Evolutionary conservation across 2,329 filamentous ascomycete genomes (phyloP), one percentile per base, ranked within the genome.

Genomic region (Sphaerostilbella broomeana): DNA sequence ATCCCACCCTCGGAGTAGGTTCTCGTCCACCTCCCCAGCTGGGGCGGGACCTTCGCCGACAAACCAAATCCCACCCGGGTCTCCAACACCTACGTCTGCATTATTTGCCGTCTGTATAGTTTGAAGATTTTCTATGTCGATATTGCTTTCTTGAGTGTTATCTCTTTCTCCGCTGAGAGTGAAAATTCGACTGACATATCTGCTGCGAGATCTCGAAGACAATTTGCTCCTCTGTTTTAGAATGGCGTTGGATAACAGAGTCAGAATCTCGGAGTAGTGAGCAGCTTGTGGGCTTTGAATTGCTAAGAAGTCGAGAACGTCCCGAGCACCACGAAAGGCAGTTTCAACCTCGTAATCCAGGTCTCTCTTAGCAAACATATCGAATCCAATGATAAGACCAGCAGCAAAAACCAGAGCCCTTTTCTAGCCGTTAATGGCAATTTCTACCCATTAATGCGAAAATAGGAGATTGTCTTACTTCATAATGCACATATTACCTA

Each of bases 401-500:
- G 75, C 71, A 0, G 73, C 71, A 40, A 79, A 79, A 0, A 77
- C 59, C 41, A 71, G 67, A 13, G 69, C 71, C 43, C 69, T 74
- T 9, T n/a, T 1, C 1, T 3, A 4, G 1, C 13, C 44, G 11
- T 41, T 11, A 41, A 22, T 4, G 9, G 13, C 15, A 8, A 3
- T 16, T 29, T 12, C 3, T 5, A 17, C 3, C 4, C 1, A 4
- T 1, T 6, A 8, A 4, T n/a, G n/a, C n/a, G n/a, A n/a, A n/a
- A n/a, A n/a, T n/a, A n/a, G n/a, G 4, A 1, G 3, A 3, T 22
- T 7, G 11, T 20, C 69, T 55, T 55, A 75, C 73, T 78, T 79
- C 39, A 79, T 57, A 5, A 79, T 68, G 26, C 71, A 73, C 74
- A 78, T 76, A 39, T 77, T 77, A 7, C 64, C 65, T 10, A 72